phyloP scores from a whole-genome alignment of 2,329 filamentous ascomycete genomes.

The Claviceps maximensis region DNA sequence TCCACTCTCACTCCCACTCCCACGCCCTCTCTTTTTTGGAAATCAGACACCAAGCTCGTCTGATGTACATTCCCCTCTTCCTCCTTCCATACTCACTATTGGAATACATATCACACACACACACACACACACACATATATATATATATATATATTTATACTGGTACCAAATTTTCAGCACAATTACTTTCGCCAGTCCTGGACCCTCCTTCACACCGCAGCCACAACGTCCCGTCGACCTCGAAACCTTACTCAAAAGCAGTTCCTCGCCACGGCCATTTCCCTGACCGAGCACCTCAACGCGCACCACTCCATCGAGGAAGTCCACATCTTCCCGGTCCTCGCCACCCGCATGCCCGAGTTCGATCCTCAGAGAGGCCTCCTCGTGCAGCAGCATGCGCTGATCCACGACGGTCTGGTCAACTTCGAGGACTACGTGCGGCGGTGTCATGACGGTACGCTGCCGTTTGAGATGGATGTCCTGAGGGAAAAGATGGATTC shows the following conservation, averaged over 20 bases:
- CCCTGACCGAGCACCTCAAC: slow-evolving; percentile 58
- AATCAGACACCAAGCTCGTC: too few species aligned
- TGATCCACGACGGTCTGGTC: slow-evolving; percentile 68
- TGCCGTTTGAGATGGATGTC: slow-evolving; percentile 39
- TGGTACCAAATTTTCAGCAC: slow-evolving; percentile 50
- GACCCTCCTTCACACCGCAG: slow-evolving; percentile 57
- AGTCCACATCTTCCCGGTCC: slow-evolving; percentile 61
- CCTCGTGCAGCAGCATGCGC: slow-evolving; percentile 59
- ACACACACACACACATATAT: too few species aligned
- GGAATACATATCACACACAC: too few species aligned
- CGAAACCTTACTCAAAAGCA: slow-evolving; percentile 50
- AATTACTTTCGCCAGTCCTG: slow-evolving; percentile 63
- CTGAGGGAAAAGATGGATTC: slow-evolving; percentile 60
- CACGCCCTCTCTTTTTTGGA: too few species aligned
- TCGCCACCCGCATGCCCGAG: slow-evolving; percentile 67
- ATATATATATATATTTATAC: too few species aligned
- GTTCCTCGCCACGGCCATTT: slow-evolving; percentile 54
- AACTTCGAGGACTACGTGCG: slow-evolving; percentile 52
- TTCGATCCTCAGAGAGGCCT: slow-evolving; percentile 46
- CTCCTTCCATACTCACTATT: too few species aligned
- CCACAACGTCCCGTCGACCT: slow-evolving; percentile 44
- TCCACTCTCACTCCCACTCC: neutral
- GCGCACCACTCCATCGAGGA: slow-evolving; percentile 79
- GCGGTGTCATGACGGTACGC: slow-evolving; percentile 48
- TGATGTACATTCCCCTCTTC: too few species aligned